Conservation (phyloP, 768 basidiomycete species). For the Mycena vitilis region DNA sequence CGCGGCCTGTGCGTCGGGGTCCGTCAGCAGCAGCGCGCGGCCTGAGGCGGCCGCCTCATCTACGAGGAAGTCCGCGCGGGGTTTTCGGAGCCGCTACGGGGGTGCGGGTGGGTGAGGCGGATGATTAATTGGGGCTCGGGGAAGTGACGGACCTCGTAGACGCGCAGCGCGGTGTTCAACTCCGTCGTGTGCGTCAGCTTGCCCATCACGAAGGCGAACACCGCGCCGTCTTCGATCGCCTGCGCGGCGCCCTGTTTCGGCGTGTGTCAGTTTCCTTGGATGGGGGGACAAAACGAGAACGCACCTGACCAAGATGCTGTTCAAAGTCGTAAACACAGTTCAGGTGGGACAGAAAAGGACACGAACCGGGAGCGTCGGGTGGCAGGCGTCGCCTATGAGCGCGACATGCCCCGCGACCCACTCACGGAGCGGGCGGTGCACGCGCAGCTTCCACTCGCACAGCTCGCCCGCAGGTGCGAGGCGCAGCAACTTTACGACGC, state of each 20-base stretch:
- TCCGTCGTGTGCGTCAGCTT: constrained; percentile 16
- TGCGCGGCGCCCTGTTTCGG: constrained; percentile 49
- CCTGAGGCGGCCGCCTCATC: constrained; percentile 36
- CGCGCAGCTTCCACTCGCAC: constrained; percentile 53
- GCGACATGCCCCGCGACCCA: constrained; percentile 50
- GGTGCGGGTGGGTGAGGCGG: not conserved
- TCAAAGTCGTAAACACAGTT: too few relatives aligned
- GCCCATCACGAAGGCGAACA: constrained; percentile 45
- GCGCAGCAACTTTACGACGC: constrained; percentile 46
- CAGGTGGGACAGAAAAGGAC: too few relatives aligned
- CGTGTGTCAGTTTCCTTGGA: not conserved
- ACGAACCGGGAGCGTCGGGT: constrained; percentile 41
- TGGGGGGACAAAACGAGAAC: not conserved
- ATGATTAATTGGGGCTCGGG: not conserved
- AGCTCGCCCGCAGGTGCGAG: constrained; percentile 49
- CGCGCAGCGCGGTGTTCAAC: constrained; percentile 28
- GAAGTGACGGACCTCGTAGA: constrained; percentile 33
- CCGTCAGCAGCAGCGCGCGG: constrained; percentile 28
- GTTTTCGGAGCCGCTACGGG: constrained; percentile 35
- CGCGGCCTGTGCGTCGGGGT: constrained; percentile 32
- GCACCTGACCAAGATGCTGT: constrained; percentile 23
- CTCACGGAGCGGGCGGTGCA: constrained; percentile 49
- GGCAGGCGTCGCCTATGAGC: constrained; percentile 52
- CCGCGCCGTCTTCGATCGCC: constrained; percentile 54
- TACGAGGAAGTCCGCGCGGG: constrained; percentile 37